Percentiles rank a stretch among this genome's conserved stretches.
Evolutionary conservation across 2,329 filamentous ascomycete species (phyloP).

Genomic region (Arachnomyces sp.): DNA sequence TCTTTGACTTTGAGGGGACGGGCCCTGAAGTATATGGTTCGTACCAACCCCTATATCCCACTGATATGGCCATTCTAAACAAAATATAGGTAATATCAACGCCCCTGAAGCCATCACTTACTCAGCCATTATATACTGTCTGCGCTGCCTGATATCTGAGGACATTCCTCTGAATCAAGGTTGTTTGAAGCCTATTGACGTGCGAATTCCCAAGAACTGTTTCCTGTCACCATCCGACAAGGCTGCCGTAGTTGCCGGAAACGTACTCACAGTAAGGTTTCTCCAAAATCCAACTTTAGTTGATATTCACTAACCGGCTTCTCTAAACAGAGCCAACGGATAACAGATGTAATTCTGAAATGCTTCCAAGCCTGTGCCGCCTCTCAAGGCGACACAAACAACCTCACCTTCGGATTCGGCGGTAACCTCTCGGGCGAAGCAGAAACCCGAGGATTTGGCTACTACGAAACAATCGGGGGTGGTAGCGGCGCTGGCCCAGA

Average conservation of each 20-base stretch:
- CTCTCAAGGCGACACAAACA: conserved; percentile 68
- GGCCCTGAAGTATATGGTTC: conserved; percentile 63
- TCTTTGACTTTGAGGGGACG: conserved; percentile 70
- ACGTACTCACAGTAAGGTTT: conserved; percentile 55
- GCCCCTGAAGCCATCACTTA: conserved; percentile 70
- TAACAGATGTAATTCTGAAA: conserved; percentile 69
- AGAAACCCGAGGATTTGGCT: conserved; percentile 59
- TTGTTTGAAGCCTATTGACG: conserved; percentile 63
- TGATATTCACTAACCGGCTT: not conserved
- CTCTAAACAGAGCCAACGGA: conserved; percentile 49
- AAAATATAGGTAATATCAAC: conserved; percentile 55
- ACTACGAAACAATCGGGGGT: conserved; percentile 76
- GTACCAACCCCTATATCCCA: conserved; percentile 8
- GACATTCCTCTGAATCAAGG: conserved; percentile 79
- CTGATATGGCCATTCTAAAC: not conserved
- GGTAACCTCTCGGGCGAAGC: conserved; percentile 52
- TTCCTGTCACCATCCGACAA: conserved; percentile 64
- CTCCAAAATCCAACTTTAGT: not conserved
- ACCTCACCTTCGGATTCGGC: conserved; percentile 68
- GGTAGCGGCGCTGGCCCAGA: conserved; percentile 63
- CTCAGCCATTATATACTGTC: conserved; percentile 72
- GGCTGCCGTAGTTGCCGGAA: conserved; percentile 70
- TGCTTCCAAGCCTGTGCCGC: conserved; percentile 70
- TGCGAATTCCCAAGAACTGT: conserved; percentile 60
- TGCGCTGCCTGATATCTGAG: conserved; percentile 64